These are phyloP conservation scores for Gentiana dahurica DNA, from an alignment of 257 asterid species.

Conservation along the genomic window DNA sequence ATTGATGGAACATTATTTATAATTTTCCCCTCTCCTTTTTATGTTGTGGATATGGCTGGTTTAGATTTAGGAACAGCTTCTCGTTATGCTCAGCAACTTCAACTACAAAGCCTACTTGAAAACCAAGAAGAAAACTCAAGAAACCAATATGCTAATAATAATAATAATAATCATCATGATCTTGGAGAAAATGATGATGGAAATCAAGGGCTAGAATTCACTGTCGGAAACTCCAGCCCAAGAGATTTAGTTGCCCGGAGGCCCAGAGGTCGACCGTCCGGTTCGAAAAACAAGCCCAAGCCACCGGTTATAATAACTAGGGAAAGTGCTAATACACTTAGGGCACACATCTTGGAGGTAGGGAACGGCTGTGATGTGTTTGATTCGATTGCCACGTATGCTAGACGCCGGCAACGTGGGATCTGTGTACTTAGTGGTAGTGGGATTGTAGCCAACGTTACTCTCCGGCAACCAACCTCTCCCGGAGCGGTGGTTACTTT, in stretches of 20 bases:
- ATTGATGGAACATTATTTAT: background rate
- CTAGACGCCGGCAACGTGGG: slow-evolving; percentile 50
- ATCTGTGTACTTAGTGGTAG: slow-evolving; percentile 42
- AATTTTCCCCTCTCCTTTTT: slow-evolving; percentile 8
- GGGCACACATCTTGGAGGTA: slow-evolving; percentile 49
- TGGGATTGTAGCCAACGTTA: slow-evolving; percentile 44
- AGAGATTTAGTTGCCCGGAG: slow-evolving; percentile 41
- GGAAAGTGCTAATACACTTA: slow-evolving; percentile 47
- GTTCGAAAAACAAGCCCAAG: slow-evolving; percentile 43
- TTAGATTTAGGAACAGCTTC: slow-evolving; percentile 65
- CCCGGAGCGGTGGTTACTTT: slow-evolving; percentile 31
- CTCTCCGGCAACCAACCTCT: slow-evolving; percentile 30
- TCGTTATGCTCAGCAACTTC: slow-evolving; percentile 49
- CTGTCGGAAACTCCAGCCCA: slow-evolving; percentile 13
- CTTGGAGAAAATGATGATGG: slow-evolving; percentile 16
- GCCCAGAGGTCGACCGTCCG: slow-evolving; percentile 50
- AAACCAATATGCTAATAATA: no score
- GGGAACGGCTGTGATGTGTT: slow-evolving; percentile 37
- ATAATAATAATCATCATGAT: background rate
- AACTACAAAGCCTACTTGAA: slow-evolving; percentile 9
- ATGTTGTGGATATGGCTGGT: slow-evolving; percentile 48
- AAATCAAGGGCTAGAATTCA: slow-evolving; percentile 18
- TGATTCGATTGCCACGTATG: slow-evolving; percentile 36
- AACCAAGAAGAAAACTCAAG: background rate
- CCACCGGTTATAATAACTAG: slow-evolving; percentile 49